Evolutionary conservation across 2,329 filamentous ascomycete species (phyloP), one percentile per base, ranked within the genome.

Genomic region (Calonectria crousiana): DNA sequence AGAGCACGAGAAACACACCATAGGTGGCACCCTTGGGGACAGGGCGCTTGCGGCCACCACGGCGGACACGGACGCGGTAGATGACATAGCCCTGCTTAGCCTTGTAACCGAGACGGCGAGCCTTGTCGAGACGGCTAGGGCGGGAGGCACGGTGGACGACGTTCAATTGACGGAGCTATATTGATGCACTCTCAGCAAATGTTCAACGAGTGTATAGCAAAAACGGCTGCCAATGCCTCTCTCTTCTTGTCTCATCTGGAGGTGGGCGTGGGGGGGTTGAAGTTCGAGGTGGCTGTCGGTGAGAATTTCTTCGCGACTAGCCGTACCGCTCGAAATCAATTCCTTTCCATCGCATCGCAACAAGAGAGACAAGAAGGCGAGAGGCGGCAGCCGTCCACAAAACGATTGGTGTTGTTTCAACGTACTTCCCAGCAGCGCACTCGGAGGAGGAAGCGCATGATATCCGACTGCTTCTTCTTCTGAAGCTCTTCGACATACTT

Each of bases 391-490:
- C 82, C 83, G 82, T 83, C 84, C 83, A 85, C 84, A 82, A 74
- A 81, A 80, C 81, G 79, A 82, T 80, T 77, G 74, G 67, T 82
- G 83, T 60, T 60, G 82, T 44, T 83, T 90, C 84, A 91, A 92
- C 92, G 90, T 92, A 96, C 96, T 95, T 99, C 97, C 97, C 97
- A 99, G 96, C 97, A 99, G 91, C 97, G 96, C 87, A 98, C 95
- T 89, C 95, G 96, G 90, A 98, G 95, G 91, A 99, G 94, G 93
- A 99, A 99, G 92, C 96, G 96, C 92, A 98, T 95, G 87, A 99
- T 94, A 93, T 99, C 97, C 89, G 95, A 98, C 94, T 99, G 97
- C 95, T 99, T 99, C 95, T 98, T 98, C 95, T 99, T 98, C 90
- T 98, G 95, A 92, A 99, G 94, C 93, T 99, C 97, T 93, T 99